A percentile compares a stretch with the other conserved stretches of the same genome.
Evolutionary conservation across 176 grass and related monocot species (phyloP).

Genomic region (Zoysia japonica): DNA sequence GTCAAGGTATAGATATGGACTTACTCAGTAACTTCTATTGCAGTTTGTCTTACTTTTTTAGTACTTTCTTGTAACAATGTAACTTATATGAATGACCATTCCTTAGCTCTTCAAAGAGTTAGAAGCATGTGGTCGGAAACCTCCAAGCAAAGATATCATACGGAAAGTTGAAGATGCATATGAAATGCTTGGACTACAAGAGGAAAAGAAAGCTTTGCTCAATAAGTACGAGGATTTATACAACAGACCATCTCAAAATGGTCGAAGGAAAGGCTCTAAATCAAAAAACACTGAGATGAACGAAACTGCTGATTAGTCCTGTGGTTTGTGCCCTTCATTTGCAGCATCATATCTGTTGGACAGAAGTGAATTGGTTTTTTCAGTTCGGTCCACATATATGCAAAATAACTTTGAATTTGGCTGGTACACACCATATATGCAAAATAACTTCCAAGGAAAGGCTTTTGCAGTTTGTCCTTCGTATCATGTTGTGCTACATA

Average conservation of each 20-base stretch:
- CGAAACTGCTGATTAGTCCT: conserved; percentile 30
- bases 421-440: neutral
- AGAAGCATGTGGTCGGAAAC: conserved; percentile 71
- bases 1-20: conserved; percentile 51
- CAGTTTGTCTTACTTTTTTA: conserved; percentile 5
- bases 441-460: conserved; percentile 18
- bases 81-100: conserved; percentile 17
- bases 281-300: conserved; percentile 35
- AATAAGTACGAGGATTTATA: conserved; percentile 66
- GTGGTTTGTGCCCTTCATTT: conserved; percentile 1
- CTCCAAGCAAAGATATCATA: conserved; percentile 64
- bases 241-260: conserved; percentile 44
- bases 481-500: neutral
- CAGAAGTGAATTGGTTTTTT: conserved; percentile 11
- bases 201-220: conserved; percentile 70
- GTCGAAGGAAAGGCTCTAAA: conserved; percentile 40
- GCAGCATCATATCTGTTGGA: neutral
- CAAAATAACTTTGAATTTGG: conserved; percentile 19
- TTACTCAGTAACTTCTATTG: conserved; percentile 13
- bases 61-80: neutral
- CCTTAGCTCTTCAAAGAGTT: conserved; percentile 68
- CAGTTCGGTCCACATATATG: neutral
- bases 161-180: conserved; percentile 84
- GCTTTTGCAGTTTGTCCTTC: neutral
- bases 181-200: conserved; percentile 69